Conservation (phyloP, 768 basidiomycete species). For the Amanita subjunquillea region DNA sequence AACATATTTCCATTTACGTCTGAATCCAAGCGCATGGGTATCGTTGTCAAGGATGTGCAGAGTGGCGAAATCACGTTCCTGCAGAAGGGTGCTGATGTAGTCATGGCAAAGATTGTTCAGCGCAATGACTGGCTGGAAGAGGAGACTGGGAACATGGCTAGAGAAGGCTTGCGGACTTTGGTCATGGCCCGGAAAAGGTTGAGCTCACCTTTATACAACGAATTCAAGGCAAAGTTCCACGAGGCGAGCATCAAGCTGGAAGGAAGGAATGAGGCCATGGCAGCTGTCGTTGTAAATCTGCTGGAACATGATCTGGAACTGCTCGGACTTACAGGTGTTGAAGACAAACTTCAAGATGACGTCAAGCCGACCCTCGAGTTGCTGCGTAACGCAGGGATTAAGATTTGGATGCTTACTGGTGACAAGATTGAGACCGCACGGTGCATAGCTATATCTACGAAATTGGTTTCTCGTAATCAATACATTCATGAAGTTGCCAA, state of each 20-base stretch:
- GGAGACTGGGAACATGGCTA: constrained; percentile 96
- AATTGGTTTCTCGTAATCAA: constrained; percentile 90
- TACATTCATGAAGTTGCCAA: constrained; percentile 97
- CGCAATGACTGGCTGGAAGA: constrained; percentile 99
- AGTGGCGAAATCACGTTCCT: constrained; percentile 79
- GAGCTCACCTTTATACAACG: constrained; percentile 53
- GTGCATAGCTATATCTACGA: constrained; percentile 96
- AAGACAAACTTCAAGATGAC: constrained; percentile 97
- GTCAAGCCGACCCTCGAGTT: constrained; percentile 91
- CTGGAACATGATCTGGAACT: constrained; percentile 89
- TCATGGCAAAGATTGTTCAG: constrained; percentile 92
- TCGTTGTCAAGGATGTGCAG: constrained; percentile 75
- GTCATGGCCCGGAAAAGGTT: constrained; percentile 84
- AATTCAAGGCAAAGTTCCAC: constrained; percentile 65
- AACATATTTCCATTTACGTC: constrained; percentile 98
- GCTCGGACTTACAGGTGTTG: constrained; percentile 93
- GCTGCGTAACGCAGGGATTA: constrained; percentile 90
- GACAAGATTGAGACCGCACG: constrained; percentile 99
- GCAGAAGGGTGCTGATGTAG: constrained; percentile 98
- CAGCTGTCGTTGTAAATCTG: constrained; percentile 57
- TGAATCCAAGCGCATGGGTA: constrained; percentile 98
- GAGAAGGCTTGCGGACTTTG: constrained; percentile 89
- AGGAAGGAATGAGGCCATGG: constrained; percentile 74
- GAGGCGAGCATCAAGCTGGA: constrained; percentile 74
- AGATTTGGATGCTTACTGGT: constrained; percentile 99